Base-by-base conservation (phyloP, 164 flowering plant species). In the Stephania yunnanensis region DNA sequence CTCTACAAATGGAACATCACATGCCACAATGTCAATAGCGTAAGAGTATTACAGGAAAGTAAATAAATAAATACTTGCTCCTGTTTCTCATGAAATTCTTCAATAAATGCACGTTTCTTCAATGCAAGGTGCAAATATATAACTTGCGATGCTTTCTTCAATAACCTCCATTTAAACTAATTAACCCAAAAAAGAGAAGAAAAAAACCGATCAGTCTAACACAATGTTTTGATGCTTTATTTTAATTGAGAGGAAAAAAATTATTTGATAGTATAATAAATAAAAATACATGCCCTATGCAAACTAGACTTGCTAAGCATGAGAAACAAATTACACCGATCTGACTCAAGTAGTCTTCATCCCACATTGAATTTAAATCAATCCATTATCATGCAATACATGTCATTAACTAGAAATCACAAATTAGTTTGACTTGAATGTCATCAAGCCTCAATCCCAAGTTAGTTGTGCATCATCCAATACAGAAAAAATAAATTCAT, bases 31-130 rank as follows among this genome's bases (percentile, higher is more conserved):
- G 29, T 2, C 64, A 20, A 12, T 19, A 44, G 29, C 36, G 12
- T 13, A 45, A 53, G 10, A 74, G 0, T 42, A 71, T 46, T 2
- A 29, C n/a, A 20, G 70, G 9, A 22, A 11, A 71, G 81, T 73
- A 42, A 95, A n/a, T 58, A 20, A 58, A n/a, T 36, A 36, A 1
- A 58, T 17, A 58, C 98, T 95, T 94, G 98, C 77, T 90, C 98
- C 76, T 96, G 99, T 82, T 92, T 96, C 86, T 94, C 99, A 19
- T 91, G 91, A 77, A 96, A 85, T 85, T 96, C 99, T 84, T 94
- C 97, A 72, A 96, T 80, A 80, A 96, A 73, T 44, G 86, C 91
- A 2, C 98, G 97, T 78, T 87, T 96, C 87, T 96, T 96, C 86
- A 96, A 80, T 50, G 91, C 89, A 78, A 96, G 91, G 79, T 96